A percentile compares a stretch with the other conserved stretches of the same genome.
These are phyloP conservation scores for Alisma plantagoaquatica DNA, from an alignment of 106 monocot species.

Conservation along the genomic window DNA sequence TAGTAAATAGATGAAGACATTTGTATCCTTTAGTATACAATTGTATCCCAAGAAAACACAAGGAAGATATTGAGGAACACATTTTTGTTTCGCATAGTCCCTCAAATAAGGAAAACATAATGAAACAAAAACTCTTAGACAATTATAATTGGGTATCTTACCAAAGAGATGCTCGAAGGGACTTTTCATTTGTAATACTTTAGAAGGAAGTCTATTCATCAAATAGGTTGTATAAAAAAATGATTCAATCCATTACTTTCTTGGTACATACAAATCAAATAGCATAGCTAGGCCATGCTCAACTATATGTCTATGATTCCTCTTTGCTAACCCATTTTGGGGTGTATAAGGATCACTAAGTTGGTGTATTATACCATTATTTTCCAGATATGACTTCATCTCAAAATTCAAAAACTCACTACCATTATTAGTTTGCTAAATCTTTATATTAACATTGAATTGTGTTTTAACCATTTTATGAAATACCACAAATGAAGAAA, in stretches of 20 bases:
- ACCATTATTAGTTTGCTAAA: conserved; percentile 8
- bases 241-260: conserved; percentile 6
- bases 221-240: background rate
- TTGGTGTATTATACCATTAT: conserved; percentile 3
- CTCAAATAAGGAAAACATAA: conserved; percentile 6
- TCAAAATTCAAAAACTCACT: background rate
- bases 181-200: background rate
- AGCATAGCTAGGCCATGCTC: conserved; percentile 1
- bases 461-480: conserved; percentile 4
- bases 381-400: background rate
- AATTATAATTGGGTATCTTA: background rate
- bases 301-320: conserved; percentile 5
- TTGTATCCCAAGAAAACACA: background rate
- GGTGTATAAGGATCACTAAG: conserved; percentile 1
- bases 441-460: conserved; percentile 4
- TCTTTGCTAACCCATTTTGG: conserved; percentile 4
- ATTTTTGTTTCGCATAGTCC: background rate
- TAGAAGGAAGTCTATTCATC: conserved; percentile 4
- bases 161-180: background rate
- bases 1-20: too few relatives aligned
- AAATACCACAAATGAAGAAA: background rate
- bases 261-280: background rate
- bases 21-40: background rate
- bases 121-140: conserved; percentile 5
- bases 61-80: background rate